Percentiles rank a stretch among this genome's conserved stretches.
Conservation (phyloP, 1,284 basidiomycete genomes). For the Cutaneotrichosporon cavernicola region DNA sequence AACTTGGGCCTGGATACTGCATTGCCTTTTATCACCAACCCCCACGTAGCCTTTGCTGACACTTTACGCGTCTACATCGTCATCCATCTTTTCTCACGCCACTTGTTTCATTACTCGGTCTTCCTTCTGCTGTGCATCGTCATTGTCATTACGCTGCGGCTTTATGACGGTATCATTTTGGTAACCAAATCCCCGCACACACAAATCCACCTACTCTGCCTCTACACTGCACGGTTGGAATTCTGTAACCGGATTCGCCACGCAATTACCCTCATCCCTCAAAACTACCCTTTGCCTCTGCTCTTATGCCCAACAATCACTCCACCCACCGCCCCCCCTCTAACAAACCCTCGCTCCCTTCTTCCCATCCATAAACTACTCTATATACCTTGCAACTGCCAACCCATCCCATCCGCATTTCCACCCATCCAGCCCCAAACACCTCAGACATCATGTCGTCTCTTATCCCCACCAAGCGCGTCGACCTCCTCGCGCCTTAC, state of each 20-base stretch:
- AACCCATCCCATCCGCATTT: not conserved
- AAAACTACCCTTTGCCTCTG: not conserved
- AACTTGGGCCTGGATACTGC: not conserved
- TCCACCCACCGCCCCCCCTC: not conserved
- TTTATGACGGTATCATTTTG: not conserved
- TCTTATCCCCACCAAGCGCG: slow-evolving; percentile 61
- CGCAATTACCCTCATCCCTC: not conserved
- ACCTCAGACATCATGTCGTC: slow-evolving; percentile 41
- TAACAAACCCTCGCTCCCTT: not conserved
- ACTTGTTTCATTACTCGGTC: not conserved
- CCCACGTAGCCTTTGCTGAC: not conserved
- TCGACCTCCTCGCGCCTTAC: slow-evolving; percentile 81
- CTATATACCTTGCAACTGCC: not conserved
- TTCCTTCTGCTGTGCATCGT: not conserved
- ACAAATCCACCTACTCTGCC: not conserved
- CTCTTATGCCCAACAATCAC: not conserved
- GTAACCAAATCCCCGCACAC: not conserved
- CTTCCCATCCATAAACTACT: not conserved
- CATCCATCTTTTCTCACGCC: not conserved
- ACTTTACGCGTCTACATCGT: not conserved
- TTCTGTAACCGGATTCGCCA: not conserved
- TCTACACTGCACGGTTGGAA: not conserved
- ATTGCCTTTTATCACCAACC: not conserved
- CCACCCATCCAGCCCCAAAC: not conserved
- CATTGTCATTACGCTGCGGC: not conserved